These are phyloP conservation scores for Periglandula ipomoeae DNA, from an alignment of 2,329 filamentous ascomycete species.

Conservation along the genomic window DNA sequence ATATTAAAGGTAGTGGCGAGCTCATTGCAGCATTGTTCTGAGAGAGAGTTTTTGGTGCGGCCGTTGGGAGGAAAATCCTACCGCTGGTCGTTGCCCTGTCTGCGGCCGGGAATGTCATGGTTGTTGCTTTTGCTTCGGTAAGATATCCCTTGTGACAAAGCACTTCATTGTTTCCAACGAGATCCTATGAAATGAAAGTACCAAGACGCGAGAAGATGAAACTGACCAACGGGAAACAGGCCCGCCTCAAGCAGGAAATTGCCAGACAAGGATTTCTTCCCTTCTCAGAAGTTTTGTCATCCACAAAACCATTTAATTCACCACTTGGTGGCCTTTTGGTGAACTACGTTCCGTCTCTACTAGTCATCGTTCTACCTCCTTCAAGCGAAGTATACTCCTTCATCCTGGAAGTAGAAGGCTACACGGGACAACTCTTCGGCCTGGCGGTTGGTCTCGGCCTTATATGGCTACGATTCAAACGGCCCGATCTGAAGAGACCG, in stretches of 20 bases:
- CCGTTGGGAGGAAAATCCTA: constrained; percentile 47
- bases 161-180: not conserved
- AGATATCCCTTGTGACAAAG: constrained; percentile 12
- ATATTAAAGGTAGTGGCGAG: constrained; percentile 58
- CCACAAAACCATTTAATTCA: constrained; percentile 56
- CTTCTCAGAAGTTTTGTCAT: constrained; percentile 49
- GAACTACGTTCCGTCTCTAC: constrained; percentile 57
- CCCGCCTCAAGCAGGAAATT: constrained; percentile 63
- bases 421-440: constrained; percentile 52
- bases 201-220: not conserved
- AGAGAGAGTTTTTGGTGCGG: constrained; percentile 50
- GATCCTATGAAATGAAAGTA: no score
- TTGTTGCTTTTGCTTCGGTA: constrained; percentile 60
- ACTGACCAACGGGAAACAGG: constrained; percentile 28
- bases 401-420: constrained; percentile 63
- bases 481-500: constrained; percentile 51
- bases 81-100: constrained; percentile 58
- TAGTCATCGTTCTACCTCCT: constrained; percentile 58
- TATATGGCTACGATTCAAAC: constrained; percentile 48
- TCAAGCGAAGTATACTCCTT: constrained; percentile 61
- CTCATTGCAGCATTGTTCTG: constrained; percentile 62
- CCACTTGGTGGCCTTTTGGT: constrained; percentile 60
- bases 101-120: constrained; percentile 63
- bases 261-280: constrained; percentile 63
- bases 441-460: constrained; percentile 50